Conservation (phyloP, 2,329 filamentous ascomycete genomes). For the Amauroascus verrucosus region DNA sequence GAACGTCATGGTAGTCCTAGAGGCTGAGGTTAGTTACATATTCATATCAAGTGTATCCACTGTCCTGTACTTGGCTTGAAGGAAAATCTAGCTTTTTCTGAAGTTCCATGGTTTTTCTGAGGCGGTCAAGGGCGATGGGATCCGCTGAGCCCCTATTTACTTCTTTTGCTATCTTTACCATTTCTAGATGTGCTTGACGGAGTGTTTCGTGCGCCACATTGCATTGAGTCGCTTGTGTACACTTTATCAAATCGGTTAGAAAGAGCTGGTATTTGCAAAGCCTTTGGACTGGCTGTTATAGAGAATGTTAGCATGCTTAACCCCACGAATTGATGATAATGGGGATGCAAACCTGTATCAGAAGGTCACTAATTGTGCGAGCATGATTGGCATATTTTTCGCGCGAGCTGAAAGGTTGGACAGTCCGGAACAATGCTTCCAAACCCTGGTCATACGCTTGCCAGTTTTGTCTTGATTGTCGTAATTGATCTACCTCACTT, state of each 20-base stretch:
- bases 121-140: slow-evolving; percentile 53
- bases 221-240: slow-evolving; percentile 76
- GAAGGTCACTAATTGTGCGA: slow-evolving; percentile 69
- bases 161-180: slow-evolving; percentile 64
- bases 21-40: slow-evolving; percentile 16
- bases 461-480: slow-evolving; percentile 62
- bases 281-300: slow-evolving; percentile 69
- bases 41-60: background rate
- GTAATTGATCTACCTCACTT: slow-evolving; percentile 60
- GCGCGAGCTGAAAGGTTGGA: slow-evolving; percentile 58
- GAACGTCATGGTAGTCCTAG: slow-evolving; percentile 40
- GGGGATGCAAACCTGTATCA: slow-evolving; percentile 62
- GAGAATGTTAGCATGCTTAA: background rate
- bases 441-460: slow-evolving; percentile 72
- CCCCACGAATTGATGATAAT: slow-evolving; percentile 5
- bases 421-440: slow-evolving; percentile 66
- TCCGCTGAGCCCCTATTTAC: slow-evolving; percentile 82
- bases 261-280: slow-evolving; percentile 85
- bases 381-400: slow-evolving; percentile 59
- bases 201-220: slow-evolving; percentile 73
- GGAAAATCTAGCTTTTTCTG: slow-evolving; percentile 67
- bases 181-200: slow-evolving; percentile 57
- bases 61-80: slow-evolving; percentile 54
- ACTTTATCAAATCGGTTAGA: slow-evolving; percentile 70
- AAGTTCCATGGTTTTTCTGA: slow-evolving; percentile 75